Base-by-base conservation (phyloP, 2,329 filamentous ascomycete species). In the Aspergillus neoniger region DNA sequence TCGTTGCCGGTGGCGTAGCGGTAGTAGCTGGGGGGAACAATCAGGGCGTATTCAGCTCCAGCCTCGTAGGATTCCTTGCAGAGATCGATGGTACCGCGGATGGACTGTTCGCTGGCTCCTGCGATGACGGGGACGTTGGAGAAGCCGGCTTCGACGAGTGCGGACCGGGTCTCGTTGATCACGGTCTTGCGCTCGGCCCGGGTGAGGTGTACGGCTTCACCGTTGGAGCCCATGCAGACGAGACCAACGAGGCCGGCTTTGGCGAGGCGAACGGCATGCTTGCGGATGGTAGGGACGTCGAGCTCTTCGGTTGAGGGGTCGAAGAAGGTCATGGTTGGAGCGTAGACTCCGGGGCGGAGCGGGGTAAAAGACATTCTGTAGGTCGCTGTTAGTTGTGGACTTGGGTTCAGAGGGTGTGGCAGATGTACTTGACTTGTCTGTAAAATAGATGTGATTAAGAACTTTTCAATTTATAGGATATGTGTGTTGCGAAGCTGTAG, bases 281-380 rank as follows among this genome's bases (percentile, higher is more conserved):
- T 89, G 78, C 91, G 90, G 79, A 95, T 91, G 61, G 85, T 85
- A 38, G 89, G 83, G 65, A 93, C 86, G 72, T 96, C 92, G 69
- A 96, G 84, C 52, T 95, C 91, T 78, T 96, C 92, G 49, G 91
- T 95, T 65, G 88, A 85, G 6, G 89, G 83, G 77, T 94, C 82
- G 81, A 96, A 96, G 77, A 96, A 96, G 70, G 91, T 96, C 88
- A 95, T 91, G 62, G 90, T 94, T 25, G 92, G 92, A 62, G 90
- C 90, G 77, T 95, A 96, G 74, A 95, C 92, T 74, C 91, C 91
- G 71, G 89, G 88, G 48, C 90, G 89, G 58, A 96, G 85, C 65
- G 88, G 83, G n/a, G 81, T 83, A 61, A 76, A 77, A 62, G 77
- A 38, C 69, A 74, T 71, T 63, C 58, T 73, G 53, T 53, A 62